Conservation (phyloP, 2,329 filamentous ascomycete species). For the Elsinoe batatas region DNA sequence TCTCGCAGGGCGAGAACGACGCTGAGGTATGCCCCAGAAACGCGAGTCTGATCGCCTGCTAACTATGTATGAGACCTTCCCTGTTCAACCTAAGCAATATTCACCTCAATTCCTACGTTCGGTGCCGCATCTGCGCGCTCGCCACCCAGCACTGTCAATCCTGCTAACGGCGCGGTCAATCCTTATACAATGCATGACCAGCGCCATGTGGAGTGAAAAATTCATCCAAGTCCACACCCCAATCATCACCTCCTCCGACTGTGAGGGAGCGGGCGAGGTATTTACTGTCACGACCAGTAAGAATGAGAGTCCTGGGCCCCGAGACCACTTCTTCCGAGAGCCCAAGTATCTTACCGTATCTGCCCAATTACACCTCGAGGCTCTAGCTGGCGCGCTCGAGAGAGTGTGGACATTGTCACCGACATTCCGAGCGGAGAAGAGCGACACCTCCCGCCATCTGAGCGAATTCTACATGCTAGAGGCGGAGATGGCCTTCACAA, state of each 20-base stretch:
- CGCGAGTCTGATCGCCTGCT: background rate
- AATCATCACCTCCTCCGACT: conserved; percentile 92
- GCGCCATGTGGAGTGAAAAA: conserved; percentile 61
- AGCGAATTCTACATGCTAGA: conserved; percentile 99
- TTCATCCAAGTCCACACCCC: conserved; percentile 85
- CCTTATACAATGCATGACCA: conserved; percentile 59
- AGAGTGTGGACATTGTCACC: conserved; percentile 92
- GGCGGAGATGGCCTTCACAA: conserved; percentile 72
- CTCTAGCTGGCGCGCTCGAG: conserved; percentile 75
- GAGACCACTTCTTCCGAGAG: conserved; percentile 60
- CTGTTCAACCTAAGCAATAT: conserved; percentile 94
- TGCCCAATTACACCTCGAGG: conserved; percentile 86
- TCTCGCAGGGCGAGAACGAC: conserved; percentile 67
- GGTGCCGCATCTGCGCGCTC: conserved; percentile 75
- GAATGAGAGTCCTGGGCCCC: conserved; percentile 29
- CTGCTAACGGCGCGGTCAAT: conserved; percentile 77
- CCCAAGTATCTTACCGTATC: conserved; percentile 96
- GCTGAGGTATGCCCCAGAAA: conserved; percentile 52
- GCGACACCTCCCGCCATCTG: conserved; percentile 84
- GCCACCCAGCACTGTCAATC: conserved; percentile 70
- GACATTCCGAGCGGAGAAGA: conserved; percentile 86
- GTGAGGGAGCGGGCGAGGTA: conserved; percentile 90
- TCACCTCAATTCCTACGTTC: conserved; percentile 79
- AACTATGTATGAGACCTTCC: conserved; percentile 57
- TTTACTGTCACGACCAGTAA: conserved; percentile 52